These are phyloP conservation scores for Lentinula aciculospora DNA, from an alignment of 768 basidiomycete genomes.

Conservation along the genomic window DNA sequence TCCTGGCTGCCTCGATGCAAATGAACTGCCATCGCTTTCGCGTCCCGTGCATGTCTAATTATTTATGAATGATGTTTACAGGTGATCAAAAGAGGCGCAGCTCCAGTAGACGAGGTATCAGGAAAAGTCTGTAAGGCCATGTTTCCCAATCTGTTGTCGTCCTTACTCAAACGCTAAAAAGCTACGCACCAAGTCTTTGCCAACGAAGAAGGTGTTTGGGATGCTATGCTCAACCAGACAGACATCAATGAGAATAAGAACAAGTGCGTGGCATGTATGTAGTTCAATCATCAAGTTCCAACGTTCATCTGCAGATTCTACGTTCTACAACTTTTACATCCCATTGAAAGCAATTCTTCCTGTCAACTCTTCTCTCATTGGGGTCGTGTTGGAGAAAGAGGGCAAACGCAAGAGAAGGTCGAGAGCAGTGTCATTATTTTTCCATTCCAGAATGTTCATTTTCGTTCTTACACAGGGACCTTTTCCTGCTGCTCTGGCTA, in stretches of 20 bases:
- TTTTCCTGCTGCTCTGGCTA: slow-evolving; percentile 29
- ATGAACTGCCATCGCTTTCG: no score
- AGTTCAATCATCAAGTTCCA: not conserved
- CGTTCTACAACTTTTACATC: slow-evolving; percentile 51
- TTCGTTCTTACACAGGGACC: slow-evolving; percentile 34
- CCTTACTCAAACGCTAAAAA: slow-evolving; percentile 13
- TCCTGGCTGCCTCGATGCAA: no score
- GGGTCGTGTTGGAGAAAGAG: slow-evolving; percentile 59
- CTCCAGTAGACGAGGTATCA: slow-evolving; percentile 48
- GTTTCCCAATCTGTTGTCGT: not conserved
- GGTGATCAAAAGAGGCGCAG: slow-evolving; percentile 50
- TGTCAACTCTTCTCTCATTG: slow-evolving; percentile 47
- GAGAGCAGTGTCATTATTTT: not conserved
- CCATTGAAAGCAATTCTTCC: slow-evolving; percentile 28
- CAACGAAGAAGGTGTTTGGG: slow-evolving; percentile 39
- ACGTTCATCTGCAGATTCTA: slow-evolving; percentile 38
- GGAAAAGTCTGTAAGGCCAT: slow-evolving; percentile 35
- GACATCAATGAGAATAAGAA: slow-evolving; percentile 53
- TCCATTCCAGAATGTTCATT: not conserved
- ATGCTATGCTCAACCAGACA: slow-evolving; percentile 61
- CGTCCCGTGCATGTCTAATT: no score
- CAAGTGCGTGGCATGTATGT: slow-evolving; percentile 31
- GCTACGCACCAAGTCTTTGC: slow-evolving; percentile 48
- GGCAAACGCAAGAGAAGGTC: slow-evolving; percentile 45
- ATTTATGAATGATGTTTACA: slow-evolving; percentile 18